Evolutionary conservation across 306 rosid genomes (phyloP).

Genomic region (Purshia tridentata): DNA sequence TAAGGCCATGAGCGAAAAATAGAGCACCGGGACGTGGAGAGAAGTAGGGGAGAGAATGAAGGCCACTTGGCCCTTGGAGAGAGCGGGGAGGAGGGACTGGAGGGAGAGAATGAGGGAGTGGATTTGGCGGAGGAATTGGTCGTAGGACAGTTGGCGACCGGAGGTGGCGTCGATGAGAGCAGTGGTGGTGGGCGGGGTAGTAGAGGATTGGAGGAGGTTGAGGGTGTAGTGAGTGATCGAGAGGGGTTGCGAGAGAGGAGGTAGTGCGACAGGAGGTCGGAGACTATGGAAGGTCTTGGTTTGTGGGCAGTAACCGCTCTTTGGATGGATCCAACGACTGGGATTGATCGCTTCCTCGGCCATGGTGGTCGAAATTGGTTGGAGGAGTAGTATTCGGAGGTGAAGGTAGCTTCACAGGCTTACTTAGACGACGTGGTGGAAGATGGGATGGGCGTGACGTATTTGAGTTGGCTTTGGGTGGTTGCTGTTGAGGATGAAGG

Average conservation of each 20-base stretch:
- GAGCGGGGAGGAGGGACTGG: conserved; percentile 18
- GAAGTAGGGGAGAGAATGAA: conserved; percentile 66
- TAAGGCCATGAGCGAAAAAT: conserved; percentile 61
- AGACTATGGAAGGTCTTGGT: conserved; percentile 60
- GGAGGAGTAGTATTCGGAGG: too few relatives aligned
- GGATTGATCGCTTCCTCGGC: background rate
- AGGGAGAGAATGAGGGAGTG: conserved; percentile 43
- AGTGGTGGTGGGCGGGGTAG: conserved; percentile 28
- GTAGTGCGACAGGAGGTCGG: conserved; percentile 66
- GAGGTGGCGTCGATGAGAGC: conserved; percentile 53
- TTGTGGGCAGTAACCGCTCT: conserved; percentile 48
- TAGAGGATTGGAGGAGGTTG: conserved; percentile 52
- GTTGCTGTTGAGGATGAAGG: too few relatives aligned
- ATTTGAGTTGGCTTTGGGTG: too few relatives aligned
- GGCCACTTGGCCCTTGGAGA: conserved; percentile 67
- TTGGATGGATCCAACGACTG: conserved; percentile 33
- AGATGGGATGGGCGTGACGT: too few relatives aligned
- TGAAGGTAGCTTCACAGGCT: too few relatives aligned
- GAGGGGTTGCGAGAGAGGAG: conserved; percentile 57
- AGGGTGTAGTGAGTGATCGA: conserved; percentile 48
- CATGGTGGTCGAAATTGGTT: conserved; percentile 4
- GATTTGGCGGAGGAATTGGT: conserved; percentile 50
- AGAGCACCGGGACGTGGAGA: conserved; percentile 67
- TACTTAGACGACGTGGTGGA: too few relatives aligned
- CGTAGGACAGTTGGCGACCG: conserved; percentile 50